Conservation (phyloP, 805 yeast genomes). For the Ogataea thermomethanolica region DNA sequence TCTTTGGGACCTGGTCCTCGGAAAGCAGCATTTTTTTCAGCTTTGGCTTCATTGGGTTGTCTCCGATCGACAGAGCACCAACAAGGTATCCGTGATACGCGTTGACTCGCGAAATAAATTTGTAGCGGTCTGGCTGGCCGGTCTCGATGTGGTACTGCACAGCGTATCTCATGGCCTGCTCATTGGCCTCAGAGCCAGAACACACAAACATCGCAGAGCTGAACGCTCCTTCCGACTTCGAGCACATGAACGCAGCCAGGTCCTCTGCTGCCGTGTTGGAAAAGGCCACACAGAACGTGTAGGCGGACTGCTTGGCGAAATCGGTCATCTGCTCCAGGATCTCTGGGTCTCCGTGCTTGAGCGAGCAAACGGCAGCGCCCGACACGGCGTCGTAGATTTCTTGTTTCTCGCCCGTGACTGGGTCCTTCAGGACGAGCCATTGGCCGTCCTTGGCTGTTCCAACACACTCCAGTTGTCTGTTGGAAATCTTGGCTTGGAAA, state of each 20-base stretch:
- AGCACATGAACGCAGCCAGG: conserved; percentile 39
- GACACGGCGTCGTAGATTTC: conserved; percentile 39
- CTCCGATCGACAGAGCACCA: conserved; percentile 42
- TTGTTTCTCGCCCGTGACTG: conserved; percentile 34
- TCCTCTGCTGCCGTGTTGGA: conserved; percentile 40
- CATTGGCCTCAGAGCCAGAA: conserved; percentile 76
- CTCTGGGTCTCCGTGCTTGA: conserved; percentile 40
- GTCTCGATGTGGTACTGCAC: conserved; percentile 42
- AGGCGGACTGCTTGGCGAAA: conserved; percentile 34
- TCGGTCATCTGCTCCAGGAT: conserved; percentile 23
- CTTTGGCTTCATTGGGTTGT: conserved; percentile 31
- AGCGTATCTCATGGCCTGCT: conserved; percentile 70
- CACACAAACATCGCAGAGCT: conserved; percentile 46
- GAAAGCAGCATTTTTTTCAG: conserved; percentile 29
- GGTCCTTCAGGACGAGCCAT: conserved; percentile 38
- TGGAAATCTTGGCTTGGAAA: conserved; percentile 40
- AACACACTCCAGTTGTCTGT: conserved; percentile 35
- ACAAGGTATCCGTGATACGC: conserved; percentile 47
- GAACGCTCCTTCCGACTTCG: conserved; percentile 34
- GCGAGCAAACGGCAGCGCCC: conserved; percentile 46
- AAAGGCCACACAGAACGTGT: conserved; percentile 29
- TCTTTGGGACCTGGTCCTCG: conserved; percentile 26
- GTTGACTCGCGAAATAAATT: conserved; percentile 38
- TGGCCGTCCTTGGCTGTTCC: conserved; percentile 39
- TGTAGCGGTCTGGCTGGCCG: conserved; percentile 36